Percentiles rank a stretch among this genome's conserved stretches.
Conservation (phyloP, 495 filamentous ascomycete genomes). For the Lichina pygmaea region DNA sequence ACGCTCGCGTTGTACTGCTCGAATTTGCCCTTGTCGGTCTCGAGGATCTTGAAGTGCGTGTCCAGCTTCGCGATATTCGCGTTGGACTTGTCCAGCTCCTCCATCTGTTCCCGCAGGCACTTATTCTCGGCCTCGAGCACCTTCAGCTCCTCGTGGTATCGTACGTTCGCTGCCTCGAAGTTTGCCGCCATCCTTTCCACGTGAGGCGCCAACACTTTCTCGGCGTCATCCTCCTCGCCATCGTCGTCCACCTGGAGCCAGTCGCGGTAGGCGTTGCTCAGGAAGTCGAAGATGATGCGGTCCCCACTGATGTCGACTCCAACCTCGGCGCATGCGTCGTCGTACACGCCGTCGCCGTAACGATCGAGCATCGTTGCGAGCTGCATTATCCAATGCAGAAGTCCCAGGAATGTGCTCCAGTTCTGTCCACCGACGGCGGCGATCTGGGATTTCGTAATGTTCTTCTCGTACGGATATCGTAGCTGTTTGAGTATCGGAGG, state of each 20-base stretch:
- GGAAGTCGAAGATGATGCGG: slow-evolving; percentile 77
- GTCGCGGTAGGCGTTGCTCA: slow-evolving; percentile 68
- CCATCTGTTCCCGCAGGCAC: slow-evolving; percentile 51
- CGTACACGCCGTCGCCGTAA: slow-evolving; percentile 47
- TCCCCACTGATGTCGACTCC: slow-evolving; percentile 72
- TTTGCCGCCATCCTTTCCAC: slow-evolving; percentile 68
- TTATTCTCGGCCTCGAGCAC: slow-evolving; percentile 64
- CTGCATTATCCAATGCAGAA: slow-evolving; percentile 99
- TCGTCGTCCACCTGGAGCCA: slow-evolving; percentile 80
- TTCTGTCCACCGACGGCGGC: slow-evolving; percentile 84
- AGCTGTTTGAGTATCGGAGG: slow-evolving; percentile 74
- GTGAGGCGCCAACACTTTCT: slow-evolving; percentile 49
- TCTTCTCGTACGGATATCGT: slow-evolving; percentile 80
- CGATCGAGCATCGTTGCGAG: slow-evolving; percentile 71
- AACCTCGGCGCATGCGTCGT: slow-evolving; percentile 64
- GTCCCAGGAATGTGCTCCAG: slow-evolving; percentile 76
- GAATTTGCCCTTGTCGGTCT: slow-evolving; percentile 78
- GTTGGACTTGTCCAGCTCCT: slow-evolving; percentile 60
- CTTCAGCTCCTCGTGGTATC: slow-evolving; percentile 55
- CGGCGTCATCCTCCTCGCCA: slow-evolving; percentile 55
- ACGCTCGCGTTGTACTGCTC: slow-evolving; percentile 69
- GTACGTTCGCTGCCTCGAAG: slow-evolving; percentile 62
- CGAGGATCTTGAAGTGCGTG: slow-evolving; percentile 60
- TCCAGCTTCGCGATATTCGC: slow-evolving; percentile 63
- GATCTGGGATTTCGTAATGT: slow-evolving; percentile 84